These are phyloP conservation scores for Penicillium sclerotiorum DNA, from an alignment of 2,329 filamentous ascomycete species.

Conservation along the genomic window DNA sequence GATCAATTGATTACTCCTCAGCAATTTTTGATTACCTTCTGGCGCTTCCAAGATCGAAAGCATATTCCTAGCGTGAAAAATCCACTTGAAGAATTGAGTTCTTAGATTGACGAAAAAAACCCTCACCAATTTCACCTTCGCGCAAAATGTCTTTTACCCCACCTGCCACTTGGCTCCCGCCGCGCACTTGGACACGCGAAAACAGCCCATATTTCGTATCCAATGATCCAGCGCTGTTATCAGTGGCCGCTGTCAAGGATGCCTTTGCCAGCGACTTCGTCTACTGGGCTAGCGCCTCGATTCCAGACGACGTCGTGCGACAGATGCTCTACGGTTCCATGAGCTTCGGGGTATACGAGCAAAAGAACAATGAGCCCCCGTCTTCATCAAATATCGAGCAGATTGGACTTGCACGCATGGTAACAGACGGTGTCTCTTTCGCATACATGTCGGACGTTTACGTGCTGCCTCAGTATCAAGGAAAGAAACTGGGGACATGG, in stretches of 20 bases:
- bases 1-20: too few species aligned
- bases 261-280: slow-evolving; percentile 21
- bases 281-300: slow-evolving; percentile 18
- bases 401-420: slow-evolving; percentile 63
- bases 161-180: slow-evolving; percentile 12
- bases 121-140: too few species aligned
- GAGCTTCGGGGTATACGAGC: slow-evolving; percentile 25
- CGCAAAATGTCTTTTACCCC: slow-evolving; percentile 19
- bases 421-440: slow-evolving; percentile 71
- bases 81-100: too few species aligned
- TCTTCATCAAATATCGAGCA: slow-evolving; percentile 33
- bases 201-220: slow-evolving; percentile 21
- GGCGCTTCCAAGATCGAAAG: too few species aligned
- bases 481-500: slow-evolving; percentile 66
- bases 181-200: slow-evolving; percentile 21
- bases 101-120: too few species aligned
- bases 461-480: slow-evolving; percentile 61
- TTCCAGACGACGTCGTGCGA: slow-evolving; percentile 20
- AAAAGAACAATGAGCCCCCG: slow-evolving; percentile 2
- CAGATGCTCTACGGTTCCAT: slow-evolving; percentile 24
- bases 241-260: slow-evolving; percentile 20
- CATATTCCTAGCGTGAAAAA: too few species aligned
- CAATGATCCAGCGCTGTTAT: slow-evolving; percentile 20
- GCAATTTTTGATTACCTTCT: too few species aligned
- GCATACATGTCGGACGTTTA: slow-evolving; percentile 73